These are phyloP conservation scores for Liquidambar formosana DNA, from an alignment of 164 flowering plant species.

Conservation along the genomic window DNA sequence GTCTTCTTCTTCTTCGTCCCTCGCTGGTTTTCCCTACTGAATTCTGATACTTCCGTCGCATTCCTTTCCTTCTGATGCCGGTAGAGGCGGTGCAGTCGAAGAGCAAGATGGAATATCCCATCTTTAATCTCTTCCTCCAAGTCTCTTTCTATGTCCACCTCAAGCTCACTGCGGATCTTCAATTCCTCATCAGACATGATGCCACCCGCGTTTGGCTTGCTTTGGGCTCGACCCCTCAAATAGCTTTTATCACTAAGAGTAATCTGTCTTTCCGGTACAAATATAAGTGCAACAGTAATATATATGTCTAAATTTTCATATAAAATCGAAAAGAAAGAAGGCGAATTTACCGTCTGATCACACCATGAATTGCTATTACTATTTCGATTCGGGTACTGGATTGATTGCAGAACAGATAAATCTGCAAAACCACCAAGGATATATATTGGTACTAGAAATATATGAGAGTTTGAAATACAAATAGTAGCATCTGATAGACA, in stretches of 20 bases:
- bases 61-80: conserved; percentile 43
- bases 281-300: no score
- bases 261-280: not conserved
- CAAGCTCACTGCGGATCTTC: conserved; percentile 54
- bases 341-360: not conserved
- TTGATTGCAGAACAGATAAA: conserved; percentile 4
- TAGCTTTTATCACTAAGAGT: not conserved
- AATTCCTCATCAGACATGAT: conserved; percentile 42
- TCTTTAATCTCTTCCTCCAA: conserved; percentile 74
- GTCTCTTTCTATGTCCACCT: conserved; percentile 51
- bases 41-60: no score
- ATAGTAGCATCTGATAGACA: not conserved
- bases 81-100: conserved; percentile 52
- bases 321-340: not conserved
- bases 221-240: not conserved
- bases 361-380: not conserved
- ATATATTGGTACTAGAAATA: not conserved
- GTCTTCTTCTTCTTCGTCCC: conserved; percentile 3
- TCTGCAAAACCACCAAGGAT: conserved; percentile 24
- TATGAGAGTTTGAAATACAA: not conserved
- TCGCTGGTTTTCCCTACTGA: not conserved
- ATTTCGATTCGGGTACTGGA: no score
- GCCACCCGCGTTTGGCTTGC: not conserved
- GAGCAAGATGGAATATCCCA: conserved; percentile 56
- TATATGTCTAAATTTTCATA: no score